phyloP scores from a whole-genome alignment of 495 filamentous ascomycete species.

The Talaromyces wortmannii region DNA sequence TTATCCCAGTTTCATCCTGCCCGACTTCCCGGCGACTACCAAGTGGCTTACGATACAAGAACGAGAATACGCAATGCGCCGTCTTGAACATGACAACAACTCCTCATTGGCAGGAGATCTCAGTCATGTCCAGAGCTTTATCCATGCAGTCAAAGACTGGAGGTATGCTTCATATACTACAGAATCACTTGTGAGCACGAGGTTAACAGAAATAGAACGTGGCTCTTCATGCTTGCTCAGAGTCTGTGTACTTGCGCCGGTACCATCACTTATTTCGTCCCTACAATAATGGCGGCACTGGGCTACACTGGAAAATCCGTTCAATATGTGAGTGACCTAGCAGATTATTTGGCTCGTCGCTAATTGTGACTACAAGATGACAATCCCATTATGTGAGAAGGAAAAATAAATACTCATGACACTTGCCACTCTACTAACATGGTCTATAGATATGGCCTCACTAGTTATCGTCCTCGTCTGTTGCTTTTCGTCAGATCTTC shows the following conservation, averaged over 20 bases:
- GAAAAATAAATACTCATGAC: neutral
- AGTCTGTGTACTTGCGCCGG: conserved; percentile 4
- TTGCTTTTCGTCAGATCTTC: conserved; percentile 4
- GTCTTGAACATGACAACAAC: conserved; percentile 57
- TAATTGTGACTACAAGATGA: conserved; percentile 2
- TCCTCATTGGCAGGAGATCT: conserved; percentile 1
- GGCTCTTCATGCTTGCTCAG: conserved; percentile 4
- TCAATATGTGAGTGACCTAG: conserved; percentile 3
- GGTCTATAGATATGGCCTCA: conserved; percentile 3
- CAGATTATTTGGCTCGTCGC: neutral
- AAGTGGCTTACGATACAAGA: conserved; percentile 66
- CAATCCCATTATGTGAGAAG: conserved; percentile 5
- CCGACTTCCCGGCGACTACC: conserved; percentile 74
- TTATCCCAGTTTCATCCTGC: conserved; percentile 47
- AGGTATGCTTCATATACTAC: neutral
- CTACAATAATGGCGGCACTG: conserved; percentile 3
- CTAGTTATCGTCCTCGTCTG: conserved; percentile 5
- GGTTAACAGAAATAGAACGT: neutral
- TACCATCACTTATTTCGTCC: conserved; percentile 5
- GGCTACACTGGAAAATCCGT: conserved; percentile 3
- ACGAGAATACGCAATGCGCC: conserved; percentile 57
- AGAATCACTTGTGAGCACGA: neutral
- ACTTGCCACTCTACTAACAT: neutral
- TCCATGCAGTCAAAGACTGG: conserved; percentile 1
- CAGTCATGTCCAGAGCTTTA: conserved; percentile 4